Base-by-base conservation (phyloP, 139 green algal species). In the Chlamydomonas incerta region DNA sequence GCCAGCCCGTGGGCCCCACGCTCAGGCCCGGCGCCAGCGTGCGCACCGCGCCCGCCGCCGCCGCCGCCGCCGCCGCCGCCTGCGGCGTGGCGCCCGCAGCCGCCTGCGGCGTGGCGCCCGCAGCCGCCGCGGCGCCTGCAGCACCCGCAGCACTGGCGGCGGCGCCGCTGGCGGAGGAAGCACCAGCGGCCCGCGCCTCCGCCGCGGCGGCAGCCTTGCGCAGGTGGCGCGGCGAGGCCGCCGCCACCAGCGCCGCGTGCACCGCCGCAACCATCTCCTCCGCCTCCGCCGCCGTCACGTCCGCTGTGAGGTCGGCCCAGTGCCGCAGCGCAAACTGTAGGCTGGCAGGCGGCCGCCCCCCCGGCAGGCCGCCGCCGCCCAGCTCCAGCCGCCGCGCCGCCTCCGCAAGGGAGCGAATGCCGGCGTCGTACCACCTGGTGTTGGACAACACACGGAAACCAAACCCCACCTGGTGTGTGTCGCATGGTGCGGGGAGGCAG, bases 371-470 rank as follows among this genome's bases (percentile, higher is more conserved):
- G 23, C 74, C 63, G 14, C 13, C 24, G n/a, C 65, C 77, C 0
- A 18, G 9, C 41, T n/a, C 29, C 46, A 67, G 9, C 46, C 14
- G 6, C 11, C 29, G 46, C 9, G 60, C 28, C 41, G 65, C 77
- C n/a, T 84, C 65, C 20, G 47, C 46, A 31, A 84, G 47, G 9
- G 29, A 62, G 14, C 77, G 41, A 23, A 41, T 67, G 41, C 77
- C 77, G 63, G 46, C 26, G n/a, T 74, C 77, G 65, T 84, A 84
- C 77, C 77, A 84, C 1, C 77, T 84, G 65, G 3, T 6, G 29
- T n/a, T n/a, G 28, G 28, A 14, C 10, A 63, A 24, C 14, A 46
- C 24, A 46, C 4, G 69, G 20, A 1, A 5, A 21, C 18, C 37
- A 74, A 37, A 57, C 50, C 10, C 11, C 52, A 58, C 13, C 52